A percentile compares a stretch with the other conserved stretches of the same genome.
Evolutionary conservation across 768 basidiomycete species (phyloP).

Genomic region (Tylopilus subfusipes): DNA sequence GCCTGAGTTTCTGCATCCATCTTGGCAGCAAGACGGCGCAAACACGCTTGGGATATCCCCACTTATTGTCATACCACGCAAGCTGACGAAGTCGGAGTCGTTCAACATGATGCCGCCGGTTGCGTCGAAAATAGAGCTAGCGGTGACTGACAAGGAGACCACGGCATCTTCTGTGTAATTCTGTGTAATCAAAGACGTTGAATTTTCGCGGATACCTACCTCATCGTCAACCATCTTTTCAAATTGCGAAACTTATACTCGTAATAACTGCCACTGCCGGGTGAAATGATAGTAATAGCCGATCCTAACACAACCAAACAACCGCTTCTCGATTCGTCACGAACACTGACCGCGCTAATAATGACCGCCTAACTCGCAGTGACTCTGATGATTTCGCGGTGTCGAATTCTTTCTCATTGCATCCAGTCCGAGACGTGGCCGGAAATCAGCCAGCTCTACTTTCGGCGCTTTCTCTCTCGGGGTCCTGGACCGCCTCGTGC

Average conservation of each 20-base stretch:
- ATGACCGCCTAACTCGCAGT: neutral
- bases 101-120: constrained; percentile 90
- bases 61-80: constrained; percentile 94
- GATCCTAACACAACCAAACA: constrained; percentile 9
- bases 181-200: no score
- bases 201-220: no score
- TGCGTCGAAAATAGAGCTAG: constrained; percentile 93
- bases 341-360: neutral
- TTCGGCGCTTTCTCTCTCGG: constrained; percentile 17
- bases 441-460: constrained; percentile 16
- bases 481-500: neutral
- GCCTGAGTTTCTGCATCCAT: constrained; percentile 47
- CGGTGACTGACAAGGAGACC: constrained; percentile 82
- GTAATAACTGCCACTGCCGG: no score
- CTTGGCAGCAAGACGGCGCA: constrained; percentile 85
- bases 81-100: constrained; percentile 90
- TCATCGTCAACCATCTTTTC: no score
- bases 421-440: constrained; percentile 17
- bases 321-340: neutral
- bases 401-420: constrained; percentile 14
- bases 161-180: constrained; percentile 91
- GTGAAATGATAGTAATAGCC: no score
- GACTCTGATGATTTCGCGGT: constrained; percentile 21
- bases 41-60: constrained; percentile 92
- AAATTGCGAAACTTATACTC: no score